phyloP scores from a whole-genome alignment of 2,329 filamentous ascomycete genomes.

The Teratosphaeria epicoccoides region DNA sequence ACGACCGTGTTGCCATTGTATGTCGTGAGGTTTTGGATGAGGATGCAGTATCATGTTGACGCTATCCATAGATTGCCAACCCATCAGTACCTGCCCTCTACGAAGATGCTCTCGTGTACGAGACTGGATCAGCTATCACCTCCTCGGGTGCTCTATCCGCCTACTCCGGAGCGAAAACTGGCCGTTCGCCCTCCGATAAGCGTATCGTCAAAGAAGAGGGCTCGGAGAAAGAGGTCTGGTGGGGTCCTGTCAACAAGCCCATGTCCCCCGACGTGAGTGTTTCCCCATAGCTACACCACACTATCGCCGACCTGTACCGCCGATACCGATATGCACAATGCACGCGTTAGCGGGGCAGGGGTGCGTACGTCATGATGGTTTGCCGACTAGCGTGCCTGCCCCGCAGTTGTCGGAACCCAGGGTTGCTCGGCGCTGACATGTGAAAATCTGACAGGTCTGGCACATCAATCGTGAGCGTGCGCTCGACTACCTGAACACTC shows the following conservation, averaged over 20 bases:
- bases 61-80: slow-evolving; percentile 59
- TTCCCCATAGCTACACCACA: background rate
- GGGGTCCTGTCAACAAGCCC: slow-evolving; percentile 98
- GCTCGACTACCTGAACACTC: slow-evolving; percentile 97
- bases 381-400: slow-evolving; percentile 3
- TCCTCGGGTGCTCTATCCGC: slow-evolving; percentile 89
- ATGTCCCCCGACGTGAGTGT: slow-evolving; percentile 87
- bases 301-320: background rate
- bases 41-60: background rate
- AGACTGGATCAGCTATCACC: slow-evolving; percentile 64
- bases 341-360: slow-evolving; percentile 4
- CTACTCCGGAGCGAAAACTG: slow-evolving; percentile 97
- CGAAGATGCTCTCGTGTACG: slow-evolving; percentile 97
- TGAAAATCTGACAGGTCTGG: slow-evolving; percentile 62
- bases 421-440: slow-evolving; percentile 17
- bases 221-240: slow-evolving; percentile 92
- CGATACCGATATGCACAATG: background rate
- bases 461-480: slow-evolving; percentile 98
- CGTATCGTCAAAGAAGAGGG: slow-evolving; percentile 84
- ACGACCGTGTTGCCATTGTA: slow-evolving; percentile 95
- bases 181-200: slow-evolving; percentile 93
- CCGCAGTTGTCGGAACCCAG: slow-evolving; percentile 6
- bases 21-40: slow-evolving; percentile 25
- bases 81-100: slow-evolving; percentile 91
- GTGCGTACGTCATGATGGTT: slow-evolving; percentile 4